Base-by-base conservation (phyloP, 1,284 basidiomycete genomes). In the Abortiporus biennis region DNA sequence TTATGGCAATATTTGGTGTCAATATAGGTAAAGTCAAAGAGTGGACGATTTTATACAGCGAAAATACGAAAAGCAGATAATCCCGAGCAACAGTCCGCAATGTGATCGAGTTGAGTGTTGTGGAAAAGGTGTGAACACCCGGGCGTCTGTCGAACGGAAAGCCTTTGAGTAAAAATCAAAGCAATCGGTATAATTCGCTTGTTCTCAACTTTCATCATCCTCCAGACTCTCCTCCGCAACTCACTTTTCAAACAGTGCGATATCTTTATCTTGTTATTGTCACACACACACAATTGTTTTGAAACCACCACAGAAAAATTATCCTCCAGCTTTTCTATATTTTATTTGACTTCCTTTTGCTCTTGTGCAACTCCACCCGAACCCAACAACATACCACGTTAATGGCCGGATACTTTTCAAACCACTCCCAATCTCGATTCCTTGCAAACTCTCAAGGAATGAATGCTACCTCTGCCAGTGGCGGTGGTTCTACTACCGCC, bases 381-480 rank as follows among this genome's bases (percentile, higher is more conserved):
- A 29, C 27, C n/a, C 27, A 29, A 9, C 27, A 8, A 29, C 27
- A 29, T 12, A 22, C 20, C 36, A 35, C 41, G 42, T 43, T 44
- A 42, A 61, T 61, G 59, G 69, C 71, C 70, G 59, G 73, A 61
- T 88, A 86, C 69, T 87, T 87, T 65, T 85, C 84, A 32, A 88
- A 87, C 65, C 82, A 85, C 57, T 83, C 85, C 36, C 75, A 82
- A 54, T 78, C 82, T 45, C 77, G 82, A 54, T 82, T 85, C 55
- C 70, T 76, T 47, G 63, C 78, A 48, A 75, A 68, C 59, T 68
- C 69, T 25, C 57, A 51, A 46, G 34, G 54, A n/a, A 51, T 44
- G 37, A 36, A 50, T 36, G 48, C 47, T 37, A 47, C 54, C 27
- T 43, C 57, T 17, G 47, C 55, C 27, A 29, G 8, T n/a, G n/a